Base-by-base conservation (phyloP, 2,329 filamentous ascomycete genomes). In the Neoscytalidium dimidiatum region DNA sequence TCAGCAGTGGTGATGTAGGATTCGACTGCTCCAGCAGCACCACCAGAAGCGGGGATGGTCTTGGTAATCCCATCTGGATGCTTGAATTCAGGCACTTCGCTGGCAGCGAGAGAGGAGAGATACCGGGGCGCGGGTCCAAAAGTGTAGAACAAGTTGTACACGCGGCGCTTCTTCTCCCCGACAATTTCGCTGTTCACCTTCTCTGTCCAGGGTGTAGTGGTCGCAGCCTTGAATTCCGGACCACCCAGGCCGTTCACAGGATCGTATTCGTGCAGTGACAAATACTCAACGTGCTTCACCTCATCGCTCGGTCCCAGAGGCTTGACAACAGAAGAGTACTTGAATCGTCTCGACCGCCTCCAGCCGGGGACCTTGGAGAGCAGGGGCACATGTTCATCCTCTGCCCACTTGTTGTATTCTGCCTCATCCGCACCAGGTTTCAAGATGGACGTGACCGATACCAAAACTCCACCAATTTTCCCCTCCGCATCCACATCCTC, bases 51-150 rank as follows among this genome's bases (percentile, higher is more conserved):
- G 0, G 86, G 82, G 1, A 81, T 78, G 1, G 90, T 89, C 51
- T 79, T 80, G 9, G 86, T 89, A 65, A 78, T 78, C 3, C 79
- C 79, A 68, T 90, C 86, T 1, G 83, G 78, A 0, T 85, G 85
- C 33, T 64, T 60, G 8, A 70, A 90, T 0, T 81, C 75, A 0
- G 82, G 80, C 1, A 78, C 72, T 1, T 82, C 78, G 3, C 83
- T 80, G 1, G 76, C 76, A 0, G 85, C 80, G 1, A 92, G 78
- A 5, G 85, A 83, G 0, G 81, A 71, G 3, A 94, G 81, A 69
- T 94, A 90, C 26, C 91, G 84, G 0, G 91, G 88, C 0, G 86
- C 91, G 0, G 90, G 85, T 0, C 92, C 91, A 72, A 96, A 96
- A 11, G 90, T 88, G 76, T 95, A 94, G 75, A 92, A 91, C 67